Evolutionary conservation across 2,329 filamentous ascomycete species (phyloP), one percentile per base, ranked within the genome.

Genomic region (Trichoderma pleuroti): DNA sequence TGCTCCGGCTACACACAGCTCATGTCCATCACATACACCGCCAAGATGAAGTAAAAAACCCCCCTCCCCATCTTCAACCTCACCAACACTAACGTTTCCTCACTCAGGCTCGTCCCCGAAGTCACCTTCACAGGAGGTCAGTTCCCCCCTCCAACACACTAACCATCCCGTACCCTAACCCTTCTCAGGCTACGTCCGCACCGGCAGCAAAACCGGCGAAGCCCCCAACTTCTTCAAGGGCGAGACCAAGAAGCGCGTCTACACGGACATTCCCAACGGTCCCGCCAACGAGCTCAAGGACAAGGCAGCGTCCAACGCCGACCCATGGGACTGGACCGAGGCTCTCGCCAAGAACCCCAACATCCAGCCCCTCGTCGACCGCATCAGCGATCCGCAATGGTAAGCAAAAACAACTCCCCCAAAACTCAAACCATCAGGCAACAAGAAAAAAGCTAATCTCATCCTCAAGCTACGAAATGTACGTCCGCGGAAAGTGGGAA

Each of bases 401-500:
- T 68, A 52, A 52, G 28, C 28, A 52, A 42, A 52, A 34, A 12
- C 11, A 11, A 36, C 26, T 12, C 10, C 14, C 14, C 14, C 12
- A 5, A 16, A 39, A 39, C 36, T 39, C 12, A 11, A 18, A 30
- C 1, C 5, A 24, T n/a, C 12, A 24, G 10, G 10, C 18, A 66
- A 57, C 39, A 9, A 7, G 10, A 49, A 26, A 7, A 8, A 49
- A n/a, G n/a, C 65, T 68, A 68, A 68, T 11, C 16, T 42, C 28
- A 28, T 34, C 24, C 18, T 5, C 8, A 1, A 68, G 66, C 46
- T 68, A 61, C 21, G 66, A 68, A 30, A 68, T 68, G 66, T 68
- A 68, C 54, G 66, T 68, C 56, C 66, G 66, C 54, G 66, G 66
- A 24, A 68, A 68, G 42, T 68, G 66, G 66, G 66, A 68, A 39